phyloP scores from a whole-genome alignment of 164 flowering plant species.

The Buxus sempervirens region DNA sequence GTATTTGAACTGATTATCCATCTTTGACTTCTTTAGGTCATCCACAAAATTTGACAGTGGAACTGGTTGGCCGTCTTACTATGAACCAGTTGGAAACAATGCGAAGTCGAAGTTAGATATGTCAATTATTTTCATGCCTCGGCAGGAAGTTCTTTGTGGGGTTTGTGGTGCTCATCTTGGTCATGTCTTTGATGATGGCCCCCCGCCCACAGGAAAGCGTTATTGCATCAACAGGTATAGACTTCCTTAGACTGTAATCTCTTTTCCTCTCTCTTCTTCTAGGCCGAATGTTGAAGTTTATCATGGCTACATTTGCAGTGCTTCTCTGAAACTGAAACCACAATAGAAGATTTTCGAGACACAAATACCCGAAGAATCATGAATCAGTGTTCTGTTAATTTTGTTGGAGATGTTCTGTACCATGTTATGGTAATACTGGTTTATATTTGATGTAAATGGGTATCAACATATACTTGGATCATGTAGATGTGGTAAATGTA shows the following conservation, averaged over 20 bases:
- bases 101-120: slow-evolving; percentile 76
- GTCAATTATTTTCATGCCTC: slow-evolving; percentile 91
- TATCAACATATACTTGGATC: too few species aligned
- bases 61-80: slow-evolving; percentile 97
- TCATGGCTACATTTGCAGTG: slow-evolving; percentile 43
- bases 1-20: not conserved
- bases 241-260: not conserved
- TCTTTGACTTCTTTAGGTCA: slow-evolving; percentile 44
- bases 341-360: slow-evolving; percentile 22
- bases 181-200: slow-evolving; percentile 91
- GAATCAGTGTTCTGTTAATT: not conserved
- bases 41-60: slow-evolving; percentile 93
- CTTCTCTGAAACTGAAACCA: slow-evolving; percentile 65
- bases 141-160: slow-evolving; percentile 80
- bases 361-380: not conserved
- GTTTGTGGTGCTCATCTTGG: slow-evolving; percentile 88
- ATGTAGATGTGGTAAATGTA: too few species aligned
- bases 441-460: not conserved
- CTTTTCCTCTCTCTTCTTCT: not conserved
- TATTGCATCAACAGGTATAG: slow-evolving; percentile 83
- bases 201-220: slow-evolving; percentile 88
- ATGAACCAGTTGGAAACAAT: slow-evolving; percentile 69
- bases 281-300: not conserved
- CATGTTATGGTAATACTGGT: not conserved
- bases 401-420: not conserved